Base-by-base conservation (phyloP, 2,329 filamentous ascomycete genomes). In the Trichoderma sp. region DNA sequence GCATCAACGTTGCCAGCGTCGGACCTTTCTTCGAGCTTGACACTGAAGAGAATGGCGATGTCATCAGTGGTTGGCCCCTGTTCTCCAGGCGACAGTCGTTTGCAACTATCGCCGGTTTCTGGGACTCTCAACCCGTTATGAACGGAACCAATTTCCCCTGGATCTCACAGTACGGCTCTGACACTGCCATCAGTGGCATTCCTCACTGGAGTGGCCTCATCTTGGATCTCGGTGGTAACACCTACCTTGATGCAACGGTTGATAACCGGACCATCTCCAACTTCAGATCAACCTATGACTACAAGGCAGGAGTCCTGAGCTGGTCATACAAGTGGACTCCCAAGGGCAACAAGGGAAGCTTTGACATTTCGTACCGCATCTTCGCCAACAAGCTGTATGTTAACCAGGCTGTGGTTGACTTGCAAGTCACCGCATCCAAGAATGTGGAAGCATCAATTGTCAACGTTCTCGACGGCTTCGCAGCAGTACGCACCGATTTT, bases 301-400 rank as follows among this genome's bases (percentile, higher is more conserved):
- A 93, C 79, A 89, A 89, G 78, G 87, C 87, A n/a, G 93, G 91
- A 0, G 81, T 92, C 9, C 84, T 92, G 76, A 87, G 86, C 16
- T 94, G 93, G 91, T 85, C 86, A 4, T 93, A 93, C 79, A 90
- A 84, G 7, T 95, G 93, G 93, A 88, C 85, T 3, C 93, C 92
- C 1, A 56, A 50, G 12, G 14, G 60, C 27, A 81, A 84, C 4
- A 84, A 84, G 16, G 85, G 83, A 3, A 84, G 86, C 0, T 91
- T 92, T 75, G 85, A 90, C 16, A 86, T 94, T 41, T 86, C 85
- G n/a, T 94, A 93, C 79, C 86, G 89, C n/a, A 85, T 94, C 77
- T 91, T 93, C 78, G 88, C 90, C 12, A 88, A 93, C 83, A 92
- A 92, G 81, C 83, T 92, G 66, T 83, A 89, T 71, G 85, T 92